These are phyloP conservation scores for Scheffersomyces stambukii DNA, from an alignment of 1,139 yeast species.

Conservation along the genomic window DNA sequence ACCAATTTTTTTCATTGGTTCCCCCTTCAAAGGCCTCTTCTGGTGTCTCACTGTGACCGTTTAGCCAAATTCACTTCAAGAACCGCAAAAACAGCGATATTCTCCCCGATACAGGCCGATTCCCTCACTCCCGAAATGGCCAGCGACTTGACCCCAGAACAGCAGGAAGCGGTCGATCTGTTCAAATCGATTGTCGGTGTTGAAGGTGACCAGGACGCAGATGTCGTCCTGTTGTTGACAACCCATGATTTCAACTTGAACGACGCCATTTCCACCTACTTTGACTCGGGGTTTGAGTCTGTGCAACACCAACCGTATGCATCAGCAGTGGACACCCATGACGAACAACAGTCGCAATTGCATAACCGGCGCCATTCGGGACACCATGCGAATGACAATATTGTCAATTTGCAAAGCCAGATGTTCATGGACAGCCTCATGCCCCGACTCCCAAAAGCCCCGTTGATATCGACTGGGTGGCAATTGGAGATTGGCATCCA, in stretches of 20 bases:
- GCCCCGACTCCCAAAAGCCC: conserved; percentile 43
- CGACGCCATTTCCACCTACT: conserved; percentile 45
- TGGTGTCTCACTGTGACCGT: too few species aligned
- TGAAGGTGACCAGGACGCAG: conserved; percentile 26
- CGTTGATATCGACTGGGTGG: conserved; percentile 38
- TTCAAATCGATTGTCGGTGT: conserved; percentile 46
- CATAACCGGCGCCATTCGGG: conserved; percentile 5
- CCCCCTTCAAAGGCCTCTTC: too few species aligned
- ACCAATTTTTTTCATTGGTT: too few species aligned
- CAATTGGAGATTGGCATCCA: conserved; percentile 45
- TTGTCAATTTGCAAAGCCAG: conserved; percentile 29
- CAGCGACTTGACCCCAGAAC: conserved; percentile 5
- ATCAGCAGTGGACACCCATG: conserved; percentile 15
- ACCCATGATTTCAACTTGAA: conserved; percentile 48
- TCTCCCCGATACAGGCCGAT: too few species aligned
- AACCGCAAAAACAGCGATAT: too few species aligned
- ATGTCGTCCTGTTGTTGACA: conserved; percentile 33
- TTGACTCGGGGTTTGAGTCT: conserved; percentile 45
- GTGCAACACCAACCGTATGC: conserved; percentile 10
- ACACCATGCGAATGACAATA: conserved; percentile 10
- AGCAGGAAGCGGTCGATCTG: conserved; percentile 21
- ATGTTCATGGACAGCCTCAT: conserved; percentile 30
- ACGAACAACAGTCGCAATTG: conserved; percentile 4
- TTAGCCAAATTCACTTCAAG: too few species aligned
- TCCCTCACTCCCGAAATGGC: conserved; percentile 1